Conservation (phyloP, 805 yeast species). For the Kuraishia cidri region DNA sequence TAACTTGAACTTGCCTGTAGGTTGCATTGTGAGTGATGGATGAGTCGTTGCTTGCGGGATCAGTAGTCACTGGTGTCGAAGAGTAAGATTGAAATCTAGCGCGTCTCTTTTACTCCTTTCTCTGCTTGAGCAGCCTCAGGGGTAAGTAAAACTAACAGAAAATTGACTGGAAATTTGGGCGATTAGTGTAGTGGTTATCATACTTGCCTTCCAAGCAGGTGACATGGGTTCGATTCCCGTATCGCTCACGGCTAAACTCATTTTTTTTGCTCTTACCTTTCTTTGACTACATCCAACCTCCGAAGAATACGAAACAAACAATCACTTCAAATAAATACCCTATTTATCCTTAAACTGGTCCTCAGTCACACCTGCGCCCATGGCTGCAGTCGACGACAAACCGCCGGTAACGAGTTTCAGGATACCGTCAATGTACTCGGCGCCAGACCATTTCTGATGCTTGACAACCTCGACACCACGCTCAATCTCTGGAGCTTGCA, state of each 20-base stretch:
- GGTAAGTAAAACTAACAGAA: background rate
- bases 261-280: background rate
- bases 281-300: background rate
- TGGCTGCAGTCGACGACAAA: constrained; percentile 90
- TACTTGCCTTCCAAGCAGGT: constrained; percentile 75
- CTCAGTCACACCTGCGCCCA: constrained; percentile 98
- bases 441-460: constrained; percentile 99
- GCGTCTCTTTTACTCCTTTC: background rate
- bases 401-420: constrained; percentile 92
- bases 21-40: too few relatives aligned
- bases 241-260: constrained; percentile 24
- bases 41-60: too few relatives aligned
- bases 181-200: constrained; percentile 72
- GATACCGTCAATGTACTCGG: constrained; percentile 88
- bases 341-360: constrained; percentile 64
- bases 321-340: background rate
- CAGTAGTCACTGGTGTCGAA: too few relatives aligned
- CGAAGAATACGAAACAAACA: background rate
- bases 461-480: constrained; percentile 90
- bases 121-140: background rate
- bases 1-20: too few relatives aligned
- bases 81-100: too few relatives aligned
- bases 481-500: constrained; percentile 84
- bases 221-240: constrained; percentile 82
- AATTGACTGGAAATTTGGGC: background rate